Conservation (phyloP, 257 asterid species). For the Nicotiana paniculata region DNA sequence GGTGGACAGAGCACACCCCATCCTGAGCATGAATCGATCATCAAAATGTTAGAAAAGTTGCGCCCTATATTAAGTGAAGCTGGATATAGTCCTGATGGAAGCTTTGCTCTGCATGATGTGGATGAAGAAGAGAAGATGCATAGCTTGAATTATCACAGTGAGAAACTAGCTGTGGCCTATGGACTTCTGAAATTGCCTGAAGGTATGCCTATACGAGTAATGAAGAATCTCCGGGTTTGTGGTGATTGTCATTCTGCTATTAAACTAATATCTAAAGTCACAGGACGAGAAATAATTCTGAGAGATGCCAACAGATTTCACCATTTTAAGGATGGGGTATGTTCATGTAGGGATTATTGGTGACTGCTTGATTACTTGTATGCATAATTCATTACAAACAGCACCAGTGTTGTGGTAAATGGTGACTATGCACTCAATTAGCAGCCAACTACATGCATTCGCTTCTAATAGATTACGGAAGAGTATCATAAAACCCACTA, state of each 20-base stretch:
- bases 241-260: conserved; percentile 67
- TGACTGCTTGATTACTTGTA: conserved; percentile 16
- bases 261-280: conserved; percentile 40
- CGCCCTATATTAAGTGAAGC: conserved; percentile 43
- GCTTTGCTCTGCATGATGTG: conserved; percentile 51
- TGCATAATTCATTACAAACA: neutral
- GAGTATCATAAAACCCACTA: neutral
- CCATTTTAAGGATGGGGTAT: conserved; percentile 52
- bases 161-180: conserved; percentile 66
- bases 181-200: conserved; percentile 60
- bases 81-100: conserved; percentile 56
- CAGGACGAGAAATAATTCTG: conserved; percentile 45
- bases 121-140: conserved; percentile 61
- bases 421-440: neutral
- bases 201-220: conserved; percentile 49
- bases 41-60: conserved; percentile 47
- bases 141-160: conserved; percentile 51
- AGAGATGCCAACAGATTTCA: conserved; percentile 71
- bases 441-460: neutral
- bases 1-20: conserved; percentile 47
- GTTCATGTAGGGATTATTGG: conserved; percentile 72
- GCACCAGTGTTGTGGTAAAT: neutral
- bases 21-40: conserved; percentile 38
- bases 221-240: conserved; percentile 68
- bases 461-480: neutral